Conservation (phyloP, 2,329 filamentous ascomycete species). For the Epichloe scottii region DNA sequence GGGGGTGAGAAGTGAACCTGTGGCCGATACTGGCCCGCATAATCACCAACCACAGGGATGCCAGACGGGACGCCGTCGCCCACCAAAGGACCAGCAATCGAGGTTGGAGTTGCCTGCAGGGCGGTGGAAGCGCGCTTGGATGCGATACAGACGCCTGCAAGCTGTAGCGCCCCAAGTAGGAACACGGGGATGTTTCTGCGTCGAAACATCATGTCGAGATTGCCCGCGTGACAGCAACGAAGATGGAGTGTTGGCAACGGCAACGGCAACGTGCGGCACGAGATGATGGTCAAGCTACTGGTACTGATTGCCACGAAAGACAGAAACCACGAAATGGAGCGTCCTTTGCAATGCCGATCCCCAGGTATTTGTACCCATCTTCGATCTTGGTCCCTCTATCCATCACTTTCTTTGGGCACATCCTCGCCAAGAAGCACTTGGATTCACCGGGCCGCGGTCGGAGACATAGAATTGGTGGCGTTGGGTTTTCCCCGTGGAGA, state of each 20-base stretch:
- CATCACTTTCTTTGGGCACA: neutral
- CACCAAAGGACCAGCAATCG: neutral
- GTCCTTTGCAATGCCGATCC: too few relatives aligned
- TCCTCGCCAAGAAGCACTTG: neutral
- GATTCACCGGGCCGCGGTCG: too few relatives aligned
- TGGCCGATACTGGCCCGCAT: slow-evolving; percentile 10
- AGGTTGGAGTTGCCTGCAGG: neutral
- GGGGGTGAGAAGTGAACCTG: slow-evolving; percentile 6
- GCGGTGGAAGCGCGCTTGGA: neutral
- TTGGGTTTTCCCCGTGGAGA: slow-evolving; percentile 1
- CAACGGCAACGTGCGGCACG: neutral
- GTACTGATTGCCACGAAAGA: neutral
- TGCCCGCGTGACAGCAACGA: neutral
- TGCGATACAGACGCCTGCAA: neutral
- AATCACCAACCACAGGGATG: slow-evolving; percentile 11
- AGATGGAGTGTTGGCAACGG: neutral
- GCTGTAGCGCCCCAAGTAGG: neutral
- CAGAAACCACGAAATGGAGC: neutral
- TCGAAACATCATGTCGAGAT: neutral
- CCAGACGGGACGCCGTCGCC: slow-evolving; percentile 12
- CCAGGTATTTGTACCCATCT: neutral
- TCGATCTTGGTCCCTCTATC: neutral
- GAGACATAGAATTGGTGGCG: neutral
- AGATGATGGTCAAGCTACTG: neutral
- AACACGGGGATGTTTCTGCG: neutral